Percentiles rank a stretch among this genome's conserved stretches.
phyloP scores from a whole-genome alignment of 176 grass and related monocot species.

The Poa pratensis region DNA sequence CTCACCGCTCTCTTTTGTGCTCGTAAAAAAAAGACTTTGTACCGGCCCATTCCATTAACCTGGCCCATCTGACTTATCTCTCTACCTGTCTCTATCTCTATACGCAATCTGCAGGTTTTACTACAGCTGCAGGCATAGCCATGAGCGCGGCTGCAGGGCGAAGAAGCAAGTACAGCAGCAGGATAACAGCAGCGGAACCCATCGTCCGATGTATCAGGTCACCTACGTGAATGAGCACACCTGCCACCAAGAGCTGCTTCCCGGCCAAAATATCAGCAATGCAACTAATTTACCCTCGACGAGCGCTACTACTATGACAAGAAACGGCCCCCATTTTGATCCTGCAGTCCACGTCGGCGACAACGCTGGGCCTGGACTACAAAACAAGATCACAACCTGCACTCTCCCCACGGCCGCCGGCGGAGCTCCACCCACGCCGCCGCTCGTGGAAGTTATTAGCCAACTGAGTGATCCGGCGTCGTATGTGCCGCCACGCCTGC shows the following conservation, averaged over 20 bases:
- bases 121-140: slow-evolving; percentile 36
- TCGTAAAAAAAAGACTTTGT: background rate
- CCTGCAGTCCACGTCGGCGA: background rate
- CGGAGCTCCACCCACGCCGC: background rate
- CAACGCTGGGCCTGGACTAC: background rate
- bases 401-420: slow-evolving; percentile 30
- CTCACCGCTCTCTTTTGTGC: background rate
- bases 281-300: background rate
- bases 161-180: slow-evolving; percentile 58
- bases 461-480: background rate
- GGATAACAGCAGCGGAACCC: background rate
- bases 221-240: slow-evolving; percentile 55
- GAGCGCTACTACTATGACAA: background rate
- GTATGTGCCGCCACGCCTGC: background rate
- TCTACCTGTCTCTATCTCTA: background rate
- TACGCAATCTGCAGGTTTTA: slow-evolving; percentile 43
- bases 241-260: slow-evolving; percentile 34
- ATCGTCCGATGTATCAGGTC: slow-evolving; percentile 29
- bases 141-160: slow-evolving; percentile 41
- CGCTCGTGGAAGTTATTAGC: background rate
- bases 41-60: background rate
- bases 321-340: background rate
- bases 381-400: slow-evolving; percentile 38
- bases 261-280: background rate
- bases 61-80: background rate